Evolutionary conservation across 192 early-diverging fungal genomes (phyloP).

Genomic region (Kickxella alabastrina): DNA sequence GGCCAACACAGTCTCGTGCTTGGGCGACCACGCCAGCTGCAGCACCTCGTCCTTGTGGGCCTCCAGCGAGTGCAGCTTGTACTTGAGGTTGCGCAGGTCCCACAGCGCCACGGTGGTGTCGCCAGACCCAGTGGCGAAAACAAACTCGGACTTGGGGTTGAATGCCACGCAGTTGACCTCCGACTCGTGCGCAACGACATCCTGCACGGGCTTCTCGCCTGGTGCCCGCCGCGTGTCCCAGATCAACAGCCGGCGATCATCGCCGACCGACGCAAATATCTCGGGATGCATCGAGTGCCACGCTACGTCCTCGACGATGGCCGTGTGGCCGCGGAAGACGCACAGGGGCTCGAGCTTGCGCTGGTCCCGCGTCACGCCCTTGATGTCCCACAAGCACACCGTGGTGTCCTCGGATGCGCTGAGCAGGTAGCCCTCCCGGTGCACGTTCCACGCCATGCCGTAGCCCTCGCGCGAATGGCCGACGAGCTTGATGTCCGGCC

Average conservation of each 20-base stretch:
- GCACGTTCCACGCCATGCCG: slow-evolving; percentile 90
- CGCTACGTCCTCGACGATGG: slow-evolving; percentile 94
- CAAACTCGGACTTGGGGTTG: slow-evolving; percentile 83
- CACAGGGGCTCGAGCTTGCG: slow-evolving; percentile 68
- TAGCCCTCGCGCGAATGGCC: slow-evolving; percentile 94
- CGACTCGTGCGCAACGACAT: slow-evolving; percentile 77
- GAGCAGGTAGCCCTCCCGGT: slow-evolving; percentile 72
- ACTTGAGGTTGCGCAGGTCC: slow-evolving; percentile 91
- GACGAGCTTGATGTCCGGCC: slow-evolving; percentile 79
- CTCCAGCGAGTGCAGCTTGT: slow-evolving; percentile 81
- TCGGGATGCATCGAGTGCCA: slow-evolving; percentile 83
- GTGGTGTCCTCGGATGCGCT: slow-evolving; percentile 91
- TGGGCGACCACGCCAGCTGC: slow-evolving; percentile 91
- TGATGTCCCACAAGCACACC: slow-evolving; percentile 93
- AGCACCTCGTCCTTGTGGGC: slow-evolving; percentile 88
- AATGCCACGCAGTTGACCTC: slow-evolving; percentile 96
- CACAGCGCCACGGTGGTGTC: slow-evolving; percentile 93
- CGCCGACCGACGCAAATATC: slow-evolving; percentile 95
- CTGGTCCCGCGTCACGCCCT: slow-evolving; percentile 70
- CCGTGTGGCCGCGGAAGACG: slow-evolving; percentile 83
- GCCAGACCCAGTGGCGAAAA: slow-evolving; percentile 90
- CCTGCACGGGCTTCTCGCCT: slow-evolving; percentile 59
- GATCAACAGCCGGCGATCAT: slow-evolving; percentile 88
- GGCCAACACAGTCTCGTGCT: slow-evolving; percentile 86
- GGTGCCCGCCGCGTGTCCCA: slow-evolving; percentile 89